Evolutionary conservation across 2,329 filamentous ascomycete genomes (phyloP).

Genomic region (Colletotrichum australisinense): DNA sequence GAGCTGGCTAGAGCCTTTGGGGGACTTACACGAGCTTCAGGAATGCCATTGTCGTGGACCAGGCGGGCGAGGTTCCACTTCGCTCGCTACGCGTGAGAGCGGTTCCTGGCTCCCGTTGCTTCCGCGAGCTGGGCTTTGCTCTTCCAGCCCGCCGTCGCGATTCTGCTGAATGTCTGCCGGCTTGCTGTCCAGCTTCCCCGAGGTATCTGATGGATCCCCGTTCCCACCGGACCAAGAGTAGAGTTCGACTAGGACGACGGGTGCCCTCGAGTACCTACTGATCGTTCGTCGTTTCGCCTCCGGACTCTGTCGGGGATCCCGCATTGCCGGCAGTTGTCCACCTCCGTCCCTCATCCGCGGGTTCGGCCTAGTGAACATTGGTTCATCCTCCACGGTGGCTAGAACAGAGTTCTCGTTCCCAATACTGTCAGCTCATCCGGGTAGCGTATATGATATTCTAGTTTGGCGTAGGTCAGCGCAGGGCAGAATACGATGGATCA

Average conservation of each 20-base stretch:
- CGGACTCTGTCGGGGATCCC: not conserved
- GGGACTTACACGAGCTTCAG: not conserved
- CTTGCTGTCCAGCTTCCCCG: not conserved
- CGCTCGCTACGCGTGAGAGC: not conserved
- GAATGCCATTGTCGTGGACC: slow-evolving; percentile 19
- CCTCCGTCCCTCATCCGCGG: not conserved
- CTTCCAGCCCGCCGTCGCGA: slow-evolving; percentile 18
- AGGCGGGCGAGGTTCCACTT: not conserved
- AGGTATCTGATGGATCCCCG: not conserved
- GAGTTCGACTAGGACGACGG: not conserved
- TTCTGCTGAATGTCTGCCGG: slow-evolving; percentile 11
- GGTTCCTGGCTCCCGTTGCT: not conserved
- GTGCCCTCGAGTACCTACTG: not conserved
- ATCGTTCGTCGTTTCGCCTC: not conserved
- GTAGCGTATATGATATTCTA: slow-evolving; percentile 28
- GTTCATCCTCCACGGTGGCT: slow-evolving; percentile 22
- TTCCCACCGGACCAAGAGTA: not conserved
- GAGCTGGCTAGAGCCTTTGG: not conserved
- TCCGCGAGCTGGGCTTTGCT: not conserved
- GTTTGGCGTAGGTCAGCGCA: slow-evolving; percentile 16
- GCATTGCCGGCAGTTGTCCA: not conserved
- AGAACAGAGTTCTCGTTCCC: slow-evolving; percentile 4
- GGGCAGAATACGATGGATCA: slow-evolving; percentile 12
- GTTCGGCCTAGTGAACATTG: slow-evolving; percentile 16
- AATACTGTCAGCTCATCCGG: not conserved